phyloP scores from a whole-genome alignment of 2,329 filamentous ascomycete genomes.

The Coleophoma crateriformis region DNA sequence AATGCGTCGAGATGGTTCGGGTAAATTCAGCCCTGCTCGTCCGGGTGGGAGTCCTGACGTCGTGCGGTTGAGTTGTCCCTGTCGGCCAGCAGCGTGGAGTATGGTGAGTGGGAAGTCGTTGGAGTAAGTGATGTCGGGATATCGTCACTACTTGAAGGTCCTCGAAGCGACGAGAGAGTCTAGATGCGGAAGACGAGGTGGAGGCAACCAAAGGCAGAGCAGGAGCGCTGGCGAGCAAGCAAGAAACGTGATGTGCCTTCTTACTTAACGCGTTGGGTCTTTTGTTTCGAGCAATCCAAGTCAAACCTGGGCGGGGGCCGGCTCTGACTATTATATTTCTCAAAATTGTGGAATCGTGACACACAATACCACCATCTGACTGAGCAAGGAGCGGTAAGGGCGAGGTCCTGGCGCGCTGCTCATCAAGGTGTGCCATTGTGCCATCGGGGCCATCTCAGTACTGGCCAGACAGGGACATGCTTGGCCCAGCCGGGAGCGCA shows the following conservation, averaged over 20 bases:
- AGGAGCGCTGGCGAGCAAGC: background rate
- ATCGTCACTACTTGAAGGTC: too few relatives aligned
- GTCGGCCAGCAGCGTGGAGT: too few relatives aligned
- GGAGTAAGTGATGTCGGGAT: too few relatives aligned
- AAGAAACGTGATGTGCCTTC: background rate
- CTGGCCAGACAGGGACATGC: background rate
- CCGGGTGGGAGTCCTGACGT: background rate
- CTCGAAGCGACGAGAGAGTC: background rate
- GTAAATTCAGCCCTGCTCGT: background rate
- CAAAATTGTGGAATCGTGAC: constrained; percentile 1
- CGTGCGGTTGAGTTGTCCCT: too few relatives aligned
- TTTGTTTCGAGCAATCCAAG: background rate
- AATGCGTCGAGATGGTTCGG: too few relatives aligned
- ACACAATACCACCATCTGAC: background rate
- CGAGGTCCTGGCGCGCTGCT: background rate
- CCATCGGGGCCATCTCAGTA: too few relatives aligned
- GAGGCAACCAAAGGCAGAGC: background rate
- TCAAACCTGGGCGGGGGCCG: background rate
- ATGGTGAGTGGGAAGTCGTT: too few relatives aligned
- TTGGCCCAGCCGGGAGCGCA: background rate
- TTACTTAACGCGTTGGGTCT: background rate
- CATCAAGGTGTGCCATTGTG: background rate
- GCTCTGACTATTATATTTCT: background rate
- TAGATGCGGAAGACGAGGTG: background rate
- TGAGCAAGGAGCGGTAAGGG: background rate